phyloP scores from a whole-genome alignment of 495 filamentous ascomycete genomes.

The Bacidia rubella region DNA sequence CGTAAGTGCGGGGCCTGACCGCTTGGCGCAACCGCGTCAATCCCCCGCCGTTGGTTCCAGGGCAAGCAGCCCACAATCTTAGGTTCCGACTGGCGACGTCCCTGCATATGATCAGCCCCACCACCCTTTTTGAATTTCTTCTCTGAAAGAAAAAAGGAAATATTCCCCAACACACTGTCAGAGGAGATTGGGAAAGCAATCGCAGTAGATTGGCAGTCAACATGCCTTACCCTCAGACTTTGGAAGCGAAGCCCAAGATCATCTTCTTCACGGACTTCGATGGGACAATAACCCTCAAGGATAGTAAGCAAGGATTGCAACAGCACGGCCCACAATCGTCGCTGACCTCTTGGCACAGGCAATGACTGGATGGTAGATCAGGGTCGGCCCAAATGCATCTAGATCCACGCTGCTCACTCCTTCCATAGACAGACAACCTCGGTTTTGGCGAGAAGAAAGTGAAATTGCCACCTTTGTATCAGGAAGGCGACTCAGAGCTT shows the following conservation, averaged over 20 bases:
- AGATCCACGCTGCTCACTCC: constrained; percentile 10
- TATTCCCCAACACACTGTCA: too few relatives aligned
- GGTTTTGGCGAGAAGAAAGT: constrained; percentile 51
- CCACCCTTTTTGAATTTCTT: neutral
- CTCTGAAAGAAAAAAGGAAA: too few relatives aligned
- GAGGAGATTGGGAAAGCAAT: too few relatives aligned
- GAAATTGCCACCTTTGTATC: neutral
- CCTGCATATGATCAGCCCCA: neutral
- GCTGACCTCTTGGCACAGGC: constrained; percentile 32
- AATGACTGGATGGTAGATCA: constrained; percentile 69
- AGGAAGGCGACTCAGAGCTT: neutral
- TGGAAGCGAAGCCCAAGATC: constrained; percentile 59
- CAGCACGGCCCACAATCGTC: neutral
- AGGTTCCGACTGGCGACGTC: neutral
- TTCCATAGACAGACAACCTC: constrained; percentile 66
- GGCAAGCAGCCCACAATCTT: neutral
- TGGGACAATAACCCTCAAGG: constrained; percentile 80
- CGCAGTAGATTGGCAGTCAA: too few relatives aligned
- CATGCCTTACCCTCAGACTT: constrained; percentile 21
- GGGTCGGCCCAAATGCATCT: neutral
- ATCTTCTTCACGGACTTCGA: constrained; percentile 99
- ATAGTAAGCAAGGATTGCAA: constrained; percentile 40
- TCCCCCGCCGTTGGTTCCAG: neutral
- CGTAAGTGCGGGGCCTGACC: constrained; percentile 1
- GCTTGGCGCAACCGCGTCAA: neutral